phyloP scores from a whole-genome alignment of 2,329 filamentous ascomycete genomes.

The Colletotrichum lini region DNA sequence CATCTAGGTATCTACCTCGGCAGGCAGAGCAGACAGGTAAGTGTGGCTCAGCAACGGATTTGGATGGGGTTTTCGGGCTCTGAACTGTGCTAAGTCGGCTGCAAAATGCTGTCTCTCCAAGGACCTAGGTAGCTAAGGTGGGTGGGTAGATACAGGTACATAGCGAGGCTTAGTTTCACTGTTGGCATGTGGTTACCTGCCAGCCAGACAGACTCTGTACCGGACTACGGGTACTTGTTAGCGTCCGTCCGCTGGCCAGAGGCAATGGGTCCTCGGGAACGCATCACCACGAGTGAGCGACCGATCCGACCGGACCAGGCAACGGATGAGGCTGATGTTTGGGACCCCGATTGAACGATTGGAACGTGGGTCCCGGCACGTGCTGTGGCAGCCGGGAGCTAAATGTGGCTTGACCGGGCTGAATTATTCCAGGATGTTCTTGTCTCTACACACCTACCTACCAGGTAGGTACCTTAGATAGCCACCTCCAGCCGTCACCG shows the following conservation, averaged over 20 bases:
- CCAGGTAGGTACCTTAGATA: too few relatives aligned
- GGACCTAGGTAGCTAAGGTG: neutral
- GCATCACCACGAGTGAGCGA: neutral
- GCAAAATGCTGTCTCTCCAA: slow-evolving; percentile 32
- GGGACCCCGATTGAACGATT: slow-evolving; percentile 13
- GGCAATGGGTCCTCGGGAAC: too few relatives aligned
- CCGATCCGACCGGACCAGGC: neutral
- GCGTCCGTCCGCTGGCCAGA: neutral
- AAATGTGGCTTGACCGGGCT: slow-evolving; percentile 17
- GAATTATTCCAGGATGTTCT: neutral
- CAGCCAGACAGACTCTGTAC: slow-evolving; percentile 11
- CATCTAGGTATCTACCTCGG: too few relatives aligned
- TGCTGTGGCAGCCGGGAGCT: neutral
- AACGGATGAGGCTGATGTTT: neutral
- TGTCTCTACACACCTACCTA: neutral
- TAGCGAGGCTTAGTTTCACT: too few relatives aligned
- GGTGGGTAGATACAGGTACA: too few relatives aligned
- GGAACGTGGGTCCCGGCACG: neutral
- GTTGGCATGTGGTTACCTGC: slow-evolving; percentile 17
- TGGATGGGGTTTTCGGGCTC: slow-evolving; percentile 8
- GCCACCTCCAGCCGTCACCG: neutral
- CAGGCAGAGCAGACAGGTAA: neutral
- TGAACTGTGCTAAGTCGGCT: slow-evolving; percentile 20
- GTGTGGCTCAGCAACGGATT: slow-evolving; percentile 28
- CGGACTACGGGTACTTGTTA: too few relatives aligned